Conservation (phyloP, 1,284 basidiomycete genomes). For the Tremellales sp. region DNA sequence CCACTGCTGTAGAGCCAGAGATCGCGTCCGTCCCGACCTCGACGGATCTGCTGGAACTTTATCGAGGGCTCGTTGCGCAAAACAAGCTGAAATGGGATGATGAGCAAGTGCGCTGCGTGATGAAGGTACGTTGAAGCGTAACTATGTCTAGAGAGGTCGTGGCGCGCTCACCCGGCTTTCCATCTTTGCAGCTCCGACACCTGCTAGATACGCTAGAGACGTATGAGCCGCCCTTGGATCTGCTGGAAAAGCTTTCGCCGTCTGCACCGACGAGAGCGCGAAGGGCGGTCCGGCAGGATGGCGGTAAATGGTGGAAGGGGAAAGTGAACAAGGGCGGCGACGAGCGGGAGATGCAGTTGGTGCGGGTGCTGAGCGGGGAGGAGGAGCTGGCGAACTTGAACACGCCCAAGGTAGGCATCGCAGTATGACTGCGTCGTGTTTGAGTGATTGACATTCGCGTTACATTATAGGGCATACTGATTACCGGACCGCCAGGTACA, state of each 20-base stretch:
- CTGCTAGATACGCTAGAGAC: slow-evolving; percentile 35
- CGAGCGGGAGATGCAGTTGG: slow-evolving; percentile 44
- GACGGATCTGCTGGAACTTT: slow-evolving; percentile 55
- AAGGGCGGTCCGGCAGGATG: slow-evolving; percentile 11
- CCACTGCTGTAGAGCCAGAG: no score
- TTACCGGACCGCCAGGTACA: slow-evolving; percentile 53
- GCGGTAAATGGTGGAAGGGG: slow-evolving; percentile 14
- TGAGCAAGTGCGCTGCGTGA: slow-evolving; percentile 63
- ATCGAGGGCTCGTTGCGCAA: slow-evolving; percentile 52
- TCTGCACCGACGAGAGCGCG: slow-evolving; percentile 25
- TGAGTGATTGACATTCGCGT: neutral
- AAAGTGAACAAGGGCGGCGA: slow-evolving; percentile 11
- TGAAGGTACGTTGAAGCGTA: slow-evolving; percentile 53
- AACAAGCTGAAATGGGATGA: slow-evolving; percentile 61
- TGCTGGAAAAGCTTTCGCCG: slow-evolving; percentile 38
- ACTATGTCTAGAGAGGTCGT: neutral
- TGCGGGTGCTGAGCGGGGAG: slow-evolving; percentile 56
- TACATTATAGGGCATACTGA: slow-evolving; percentile 47
- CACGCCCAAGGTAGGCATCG: slow-evolving; percentile 56
- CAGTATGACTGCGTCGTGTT: neutral
- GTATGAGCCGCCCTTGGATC: slow-evolving; percentile 45
- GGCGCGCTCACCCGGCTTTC: neutral
- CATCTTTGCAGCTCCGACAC: slow-evolving; percentile 36
- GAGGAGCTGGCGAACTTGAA: slow-evolving; percentile 59
- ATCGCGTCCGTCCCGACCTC: slow-evolving; percentile 10